Evolutionary conservation across 345 rosid genomes (phyloP).

Genomic region (Camelina sativa): DNA sequence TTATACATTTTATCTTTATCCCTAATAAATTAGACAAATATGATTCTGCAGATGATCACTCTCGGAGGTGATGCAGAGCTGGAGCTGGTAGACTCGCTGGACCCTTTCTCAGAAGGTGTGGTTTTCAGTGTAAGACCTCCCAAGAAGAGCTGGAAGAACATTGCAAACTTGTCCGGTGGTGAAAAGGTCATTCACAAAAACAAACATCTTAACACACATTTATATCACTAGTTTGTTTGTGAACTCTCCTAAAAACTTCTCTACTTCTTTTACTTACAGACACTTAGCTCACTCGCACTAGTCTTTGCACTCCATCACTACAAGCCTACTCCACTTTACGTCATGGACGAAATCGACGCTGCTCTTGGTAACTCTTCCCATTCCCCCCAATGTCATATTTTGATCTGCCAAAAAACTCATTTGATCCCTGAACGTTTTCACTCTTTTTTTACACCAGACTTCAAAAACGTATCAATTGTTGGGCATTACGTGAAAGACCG

Average conservation of each 20-base stretch:
- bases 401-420: constrained; percentile 1
- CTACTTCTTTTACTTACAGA: constrained; percentile 53
- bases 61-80: constrained; percentile 99
- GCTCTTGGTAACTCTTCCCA: constrained; percentile 69
- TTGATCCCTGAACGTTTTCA: constrained; percentile 3
- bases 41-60: constrained; percentile 78
- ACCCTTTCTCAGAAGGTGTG: constrained; percentile 98
- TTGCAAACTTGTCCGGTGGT: constrained; percentile 95
- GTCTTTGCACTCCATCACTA: constrained; percentile 99
- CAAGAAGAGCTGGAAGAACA: constrained; percentile 98
- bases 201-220: constrained; percentile 12
- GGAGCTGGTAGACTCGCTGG: constrained; percentile 94
- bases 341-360: constrained; percentile 98
- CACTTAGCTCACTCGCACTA: constrained; percentile 95
- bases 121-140: constrained; percentile 99
- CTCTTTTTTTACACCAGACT: constrained; percentile 54
- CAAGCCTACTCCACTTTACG: constrained; percentile 98
- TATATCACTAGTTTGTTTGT: constrained; percentile 1
- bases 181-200: constrained; percentile 67
- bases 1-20: constrained; percentile 8
- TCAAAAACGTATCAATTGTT: constrained; percentile 97
- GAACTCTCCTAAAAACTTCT: background rate
- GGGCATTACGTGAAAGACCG: constrained; percentile 98
- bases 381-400: background rate
- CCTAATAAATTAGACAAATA: constrained; percentile 7